Conservation (phyloP, 768 basidiomycete genomes). For the Lentinula sp. region DNA sequence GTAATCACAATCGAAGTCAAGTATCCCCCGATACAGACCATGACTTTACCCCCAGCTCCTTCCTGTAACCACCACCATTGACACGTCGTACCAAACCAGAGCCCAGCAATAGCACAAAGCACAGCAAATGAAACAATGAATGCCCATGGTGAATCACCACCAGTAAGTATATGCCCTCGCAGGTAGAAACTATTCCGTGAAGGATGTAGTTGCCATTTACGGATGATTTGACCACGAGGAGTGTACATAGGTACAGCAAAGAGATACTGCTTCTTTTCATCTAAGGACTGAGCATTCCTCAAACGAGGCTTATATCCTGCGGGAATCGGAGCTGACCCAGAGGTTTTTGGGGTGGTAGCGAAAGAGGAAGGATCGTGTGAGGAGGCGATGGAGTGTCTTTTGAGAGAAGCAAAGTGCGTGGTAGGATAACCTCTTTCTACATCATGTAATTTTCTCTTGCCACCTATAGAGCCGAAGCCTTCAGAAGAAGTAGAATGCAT, state of each 20-base stretch:
- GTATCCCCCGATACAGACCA: slow-evolving; percentile 41
- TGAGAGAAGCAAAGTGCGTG: slow-evolving; percentile 13
- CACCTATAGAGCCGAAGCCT: neutral
- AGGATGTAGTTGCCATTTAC: slow-evolving; percentile 59
- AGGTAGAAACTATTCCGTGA: slow-evolving; percentile 76
- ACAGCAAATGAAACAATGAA: slow-evolving; percentile 62
- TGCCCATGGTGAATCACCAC: slow-evolving; percentile 82
- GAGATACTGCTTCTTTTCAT: slow-evolving; percentile 20
- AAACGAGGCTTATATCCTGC: slow-evolving; percentile 5
- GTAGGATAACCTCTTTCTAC: slow-evolving; percentile 24
- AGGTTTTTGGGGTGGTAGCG: slow-evolving; percentile 10
- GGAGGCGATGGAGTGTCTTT: slow-evolving; percentile 15
- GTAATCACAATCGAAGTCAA: slow-evolving; percentile 58
- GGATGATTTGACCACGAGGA: slow-evolving; percentile 19
- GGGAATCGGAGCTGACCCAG: neutral
- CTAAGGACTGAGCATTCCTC: neutral
- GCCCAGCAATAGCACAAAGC: slow-evolving; percentile 59
- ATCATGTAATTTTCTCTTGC: slow-evolving; percentile 25
- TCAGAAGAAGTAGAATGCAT: neutral
- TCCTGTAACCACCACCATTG: slow-evolving; percentile 85
- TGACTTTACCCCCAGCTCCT: slow-evolving; percentile 60
- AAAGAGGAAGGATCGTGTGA: slow-evolving; percentile 11
- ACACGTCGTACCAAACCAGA: slow-evolving; percentile 87
- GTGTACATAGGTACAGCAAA: slow-evolving; percentile 16
- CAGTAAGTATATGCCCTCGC: slow-evolving; percentile 67